phyloP scores from a whole-genome alignment of 2,329 filamentous ascomycete species.

The Apiospora hydei region DNA sequence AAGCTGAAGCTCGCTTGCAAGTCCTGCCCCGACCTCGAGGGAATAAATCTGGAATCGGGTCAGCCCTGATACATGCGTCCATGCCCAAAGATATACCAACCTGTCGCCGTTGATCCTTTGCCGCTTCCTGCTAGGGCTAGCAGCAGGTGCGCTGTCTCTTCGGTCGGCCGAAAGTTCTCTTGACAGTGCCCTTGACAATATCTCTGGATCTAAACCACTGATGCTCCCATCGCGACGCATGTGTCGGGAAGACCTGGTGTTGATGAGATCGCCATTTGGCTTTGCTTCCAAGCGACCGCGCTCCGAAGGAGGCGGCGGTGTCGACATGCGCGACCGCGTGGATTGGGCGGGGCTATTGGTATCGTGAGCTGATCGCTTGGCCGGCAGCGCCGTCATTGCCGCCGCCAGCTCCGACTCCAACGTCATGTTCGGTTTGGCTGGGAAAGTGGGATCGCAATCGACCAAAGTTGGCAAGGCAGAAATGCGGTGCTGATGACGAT shows the following conservation, averaged over 20 bases:
- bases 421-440: conserved; percentile 2
- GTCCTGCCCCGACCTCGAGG: conserved; percentile 91
- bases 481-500: neutral
- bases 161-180: conserved; percentile 59
- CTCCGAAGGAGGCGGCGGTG: conserved; percentile 54
- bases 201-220: conserved; percentile 56
- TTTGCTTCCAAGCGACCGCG: conserved; percentile 52
- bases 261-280: conserved; percentile 46
- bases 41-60: conserved; percentile 78
- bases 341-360: conserved; percentile 43
- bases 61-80: conserved; percentile 30
- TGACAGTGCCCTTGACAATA: conserved; percentile 58
- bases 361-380: conserved; percentile 44
- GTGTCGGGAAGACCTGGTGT: conserved; percentile 44
- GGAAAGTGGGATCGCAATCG: neutral
- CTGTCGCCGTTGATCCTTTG: conserved; percentile 68
- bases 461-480: neutral
- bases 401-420: conserved; percentile 17
- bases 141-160: conserved; percentile 59
- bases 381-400: conserved; percentile 2
- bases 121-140: conserved; percentile 65
- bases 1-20: conserved; percentile 91
- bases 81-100: conserved; percentile 46
- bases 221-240: conserved; percentile 44
- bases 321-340: conserved; percentile 49